Base-by-base conservation (phyloP, 176 grass and related monocot species). In the Hyparrhenia diplandra region DNA sequence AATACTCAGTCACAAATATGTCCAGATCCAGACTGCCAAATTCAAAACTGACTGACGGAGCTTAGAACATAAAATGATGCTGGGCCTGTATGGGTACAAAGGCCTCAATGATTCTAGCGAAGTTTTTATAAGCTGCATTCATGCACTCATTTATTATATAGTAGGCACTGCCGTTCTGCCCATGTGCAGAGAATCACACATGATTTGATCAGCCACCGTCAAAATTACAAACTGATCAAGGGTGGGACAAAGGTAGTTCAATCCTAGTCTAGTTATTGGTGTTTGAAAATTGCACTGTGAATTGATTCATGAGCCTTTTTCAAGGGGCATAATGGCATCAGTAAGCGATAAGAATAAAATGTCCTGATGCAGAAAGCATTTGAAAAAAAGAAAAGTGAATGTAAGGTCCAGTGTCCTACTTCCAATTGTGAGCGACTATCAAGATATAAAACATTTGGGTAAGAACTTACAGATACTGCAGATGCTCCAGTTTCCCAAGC, bases 391-490 rank as follows among this genome's bases (percentile, higher is more conserved):
- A 61, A 18, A 35, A 69, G 18, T 10, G 31, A 14, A 16, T 69
- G 42, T 43, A 43, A 31, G 30, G 40, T 25, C 41, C 5, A 18
- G 12, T 13, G 40, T 32, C 41, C 2, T 36, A 18, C 12, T 13
- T 58, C 46, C 16, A 28, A 67, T 54, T 47, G 13, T 17, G 46
- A 66, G 71, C 20, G 73, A 41, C 28, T 41, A 86, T 60, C 47
- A 86, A 62, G 37, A 77, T 79, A 16, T 3, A 74, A 28, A 79
- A 7, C 18, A 62, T 41, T 52, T 86, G 40, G n/a, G 18, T 59
- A 64, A 79, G 66, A 80, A 69, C 94, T 97, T 94, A 97, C 94
- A 97, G 85, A 40, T 97, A 97, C 67, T 97, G 91, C 65, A 97
- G 76, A 80, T 91, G 87, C 82, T 97, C 89, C 80, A 97, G 40